Conservation (phyloP, 495 filamentous ascomycete genomes). For the Aspergillus steynii region DNA sequence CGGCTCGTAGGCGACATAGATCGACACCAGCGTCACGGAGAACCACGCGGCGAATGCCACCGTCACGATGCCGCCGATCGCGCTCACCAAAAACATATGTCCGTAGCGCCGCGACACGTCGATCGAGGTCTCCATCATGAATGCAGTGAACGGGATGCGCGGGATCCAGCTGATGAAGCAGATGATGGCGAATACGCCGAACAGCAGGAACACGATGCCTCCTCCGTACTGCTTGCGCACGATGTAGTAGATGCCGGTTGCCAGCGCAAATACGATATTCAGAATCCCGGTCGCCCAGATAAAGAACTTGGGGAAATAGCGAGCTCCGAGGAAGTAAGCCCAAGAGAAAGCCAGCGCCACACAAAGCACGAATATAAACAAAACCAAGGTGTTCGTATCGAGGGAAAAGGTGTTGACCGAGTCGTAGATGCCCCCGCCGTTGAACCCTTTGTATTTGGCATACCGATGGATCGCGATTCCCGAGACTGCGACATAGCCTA, state of each 20-base stretch:
- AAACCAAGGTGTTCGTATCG: slow-evolving; percentile 79
- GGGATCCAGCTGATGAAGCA: slow-evolving; percentile 82
- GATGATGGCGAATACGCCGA: slow-evolving; percentile 76
- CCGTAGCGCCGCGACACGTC: slow-evolving; percentile 81
- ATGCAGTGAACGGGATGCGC: slow-evolving; percentile 82
- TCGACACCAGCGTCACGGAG: slow-evolving; percentile 57
- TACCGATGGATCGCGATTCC: slow-evolving; percentile 79
- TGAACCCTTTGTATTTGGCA: slow-evolving; percentile 61
- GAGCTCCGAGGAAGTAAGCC: slow-evolving; percentile 72
- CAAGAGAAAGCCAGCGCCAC: slow-evolving; percentile 73
- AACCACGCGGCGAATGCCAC: slow-evolving; percentile 72
- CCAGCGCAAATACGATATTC: slow-evolving; percentile 67
- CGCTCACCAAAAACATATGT: slow-evolving; percentile 82
- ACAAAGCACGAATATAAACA: slow-evolving; percentile 75
- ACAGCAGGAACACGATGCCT: slow-evolving; percentile 82
- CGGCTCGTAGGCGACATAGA: slow-evolving; percentile 83
- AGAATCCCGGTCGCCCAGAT: slow-evolving; percentile 82
- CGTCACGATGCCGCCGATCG: slow-evolving; percentile 73
- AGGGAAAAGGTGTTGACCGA: slow-evolving; percentile 62
- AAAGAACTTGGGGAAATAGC: slow-evolving; percentile 83
- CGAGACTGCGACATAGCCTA: slow-evolving; percentile 76
- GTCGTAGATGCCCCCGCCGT: slow-evolving; percentile 73
- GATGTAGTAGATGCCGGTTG: slow-evolving; percentile 68
- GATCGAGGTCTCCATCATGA: slow-evolving; percentile 86
- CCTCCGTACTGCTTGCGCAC: slow-evolving; percentile 70